Evolutionary conservation across 1,284 basidiomycete genomes (phyloP).

Genomic region (Fomitopsis pinicola): DNA sequence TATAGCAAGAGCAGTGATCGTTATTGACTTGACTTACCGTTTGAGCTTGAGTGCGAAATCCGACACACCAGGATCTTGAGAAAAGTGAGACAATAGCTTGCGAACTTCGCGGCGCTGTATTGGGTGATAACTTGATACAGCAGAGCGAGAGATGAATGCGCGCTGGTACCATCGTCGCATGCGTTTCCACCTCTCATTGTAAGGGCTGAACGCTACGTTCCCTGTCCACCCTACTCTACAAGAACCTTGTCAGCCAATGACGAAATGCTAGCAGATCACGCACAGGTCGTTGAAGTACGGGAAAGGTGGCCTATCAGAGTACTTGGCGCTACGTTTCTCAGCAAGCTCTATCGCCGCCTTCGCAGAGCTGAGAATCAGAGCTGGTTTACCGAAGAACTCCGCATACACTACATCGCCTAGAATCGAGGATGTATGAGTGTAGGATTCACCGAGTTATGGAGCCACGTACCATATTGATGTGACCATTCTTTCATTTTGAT

Average conservation of each 20-base stretch:
- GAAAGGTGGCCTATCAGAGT: conserved; percentile 31
- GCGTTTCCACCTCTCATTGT: conserved; percentile 26
- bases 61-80: neutral
- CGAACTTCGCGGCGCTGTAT: conserved; percentile 24
- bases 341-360: conserved; percentile 34
- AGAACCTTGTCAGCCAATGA: neutral
- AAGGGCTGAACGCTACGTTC: conserved; percentile 22
- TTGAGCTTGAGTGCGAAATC: neutral
- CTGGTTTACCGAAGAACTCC: conserved; percentile 27
- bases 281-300: neutral
- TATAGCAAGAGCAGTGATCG: conserved; percentile 4
- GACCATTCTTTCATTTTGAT: conserved; percentile 30
- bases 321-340: conserved; percentile 35
- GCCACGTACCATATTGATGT: conserved; percentile 4
- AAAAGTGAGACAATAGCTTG: conserved; percentile 13
- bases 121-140: conserved; percentile 17
- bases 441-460: conserved; percentile 29
- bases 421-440: neutral
- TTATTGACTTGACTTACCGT: neutral
- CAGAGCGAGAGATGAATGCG: conserved; percentile 19
- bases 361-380: conserved; percentile 34
- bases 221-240: conserved; percentile 41
- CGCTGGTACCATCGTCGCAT: conserved; percentile 27
- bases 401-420: conserved; percentile 2
- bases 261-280: neutral